Percentiles rank a stretch among this genome's conserved stretches.
Conservation (phyloP, 495 filamentous ascomycete species). For the Cryomyces minteri region DNA sequence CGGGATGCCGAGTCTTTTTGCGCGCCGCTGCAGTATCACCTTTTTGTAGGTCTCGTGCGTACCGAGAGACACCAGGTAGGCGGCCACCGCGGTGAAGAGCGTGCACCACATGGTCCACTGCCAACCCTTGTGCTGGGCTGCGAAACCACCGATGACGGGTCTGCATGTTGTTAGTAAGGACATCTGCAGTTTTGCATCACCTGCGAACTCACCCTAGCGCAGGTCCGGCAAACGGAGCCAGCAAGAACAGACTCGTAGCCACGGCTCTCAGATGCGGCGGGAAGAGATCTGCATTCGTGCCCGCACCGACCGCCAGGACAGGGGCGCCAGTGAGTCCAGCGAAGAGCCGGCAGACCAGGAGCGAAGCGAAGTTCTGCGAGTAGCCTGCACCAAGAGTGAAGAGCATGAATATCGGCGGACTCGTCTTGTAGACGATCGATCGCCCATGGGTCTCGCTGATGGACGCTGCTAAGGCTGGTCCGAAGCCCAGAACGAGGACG, state of each 20-base stretch:
- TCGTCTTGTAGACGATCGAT: slow-evolving; percentile 14
- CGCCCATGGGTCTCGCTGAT: slow-evolving; percentile 18
- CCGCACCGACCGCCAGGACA: slow-evolving; percentile 25
- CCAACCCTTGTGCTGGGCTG: slow-evolving; percentile 17
- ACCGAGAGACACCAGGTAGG: slow-evolving; percentile 19
- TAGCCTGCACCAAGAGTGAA: slow-evolving; percentile 35
- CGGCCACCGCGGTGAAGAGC: slow-evolving; percentile 16
- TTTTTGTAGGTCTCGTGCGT: slow-evolving; percentile 25
- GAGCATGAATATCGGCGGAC: slow-evolving; percentile 32
- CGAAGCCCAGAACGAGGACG: slow-evolving; percentile 17
- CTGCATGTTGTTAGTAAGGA: neutral
- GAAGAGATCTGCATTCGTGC: slow-evolving; percentile 29
- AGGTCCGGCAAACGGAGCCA: slow-evolving; percentile 39
- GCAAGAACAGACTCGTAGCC: slow-evolving; percentile 22
- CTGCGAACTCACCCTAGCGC: slow-evolving; percentile 17
- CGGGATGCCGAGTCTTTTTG: slow-evolving; percentile 9
- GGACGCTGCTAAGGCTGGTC: slow-evolving; percentile 18
- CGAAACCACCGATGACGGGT: slow-evolving; percentile 20
- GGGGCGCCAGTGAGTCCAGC: slow-evolving; percentile 25
- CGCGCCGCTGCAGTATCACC: slow-evolving; percentile 20
- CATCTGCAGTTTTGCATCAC: neutral
- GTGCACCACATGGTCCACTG: slow-evolving; percentile 23
- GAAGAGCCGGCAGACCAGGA: slow-evolving; percentile 25
- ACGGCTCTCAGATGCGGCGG: slow-evolving; percentile 19
- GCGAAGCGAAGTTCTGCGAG: slow-evolving; percentile 15